These are phyloP conservation scores for Chamaenerion angustifolium DNA, from an alignment of 345 rosid species.

Conservation along the genomic window DNA sequence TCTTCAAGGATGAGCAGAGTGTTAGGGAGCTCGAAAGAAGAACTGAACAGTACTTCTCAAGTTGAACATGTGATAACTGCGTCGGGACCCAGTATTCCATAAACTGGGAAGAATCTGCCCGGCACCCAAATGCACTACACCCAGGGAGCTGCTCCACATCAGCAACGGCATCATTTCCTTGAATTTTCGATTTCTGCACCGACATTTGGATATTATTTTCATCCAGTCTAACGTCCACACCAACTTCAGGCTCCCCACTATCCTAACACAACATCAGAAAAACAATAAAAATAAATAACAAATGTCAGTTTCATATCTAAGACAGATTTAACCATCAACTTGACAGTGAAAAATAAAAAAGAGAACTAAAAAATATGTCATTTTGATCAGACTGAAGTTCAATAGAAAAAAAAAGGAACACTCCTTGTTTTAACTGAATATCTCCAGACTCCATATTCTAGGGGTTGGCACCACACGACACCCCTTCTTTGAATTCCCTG, in stretches of 20 bases:
- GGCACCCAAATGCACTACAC: constrained; percentile 25
- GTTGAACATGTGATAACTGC: constrained; percentile 63
- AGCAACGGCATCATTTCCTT: constrained; percentile 10
- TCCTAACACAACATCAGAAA: constrained; percentile 43
- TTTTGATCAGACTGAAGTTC: too few relatives aligned
- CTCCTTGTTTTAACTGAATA: too few relatives aligned
- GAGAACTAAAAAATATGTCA: too few relatives aligned
- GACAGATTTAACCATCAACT: too few relatives aligned
- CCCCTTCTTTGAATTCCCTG: too few relatives aligned
- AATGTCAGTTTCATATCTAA: too few relatives aligned
- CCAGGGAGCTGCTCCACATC: constrained; percentile 26
- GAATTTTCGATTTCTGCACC: constrained; percentile 9
- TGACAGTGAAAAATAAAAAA: too few relatives aligned
- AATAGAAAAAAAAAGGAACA: too few relatives aligned
- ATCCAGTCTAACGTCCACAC: constrained; percentile 14
- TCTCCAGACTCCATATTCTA: too few relatives aligned
- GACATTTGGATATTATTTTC: constrained; percentile 16
- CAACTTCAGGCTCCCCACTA: constrained; percentile 35
- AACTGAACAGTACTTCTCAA: constrained; percentile 79
- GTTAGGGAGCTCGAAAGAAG: constrained; percentile 37
- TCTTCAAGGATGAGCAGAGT: constrained; percentile 47
- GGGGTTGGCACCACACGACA: too few relatives aligned
- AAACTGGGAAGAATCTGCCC: constrained; percentile 36
- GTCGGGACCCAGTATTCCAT: constrained; percentile 89
- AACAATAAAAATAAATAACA: too few relatives aligned